phyloP scores from a whole-genome alignment of 2,329 filamentous ascomycete species.

The Domatiomyces globalis region DNA sequence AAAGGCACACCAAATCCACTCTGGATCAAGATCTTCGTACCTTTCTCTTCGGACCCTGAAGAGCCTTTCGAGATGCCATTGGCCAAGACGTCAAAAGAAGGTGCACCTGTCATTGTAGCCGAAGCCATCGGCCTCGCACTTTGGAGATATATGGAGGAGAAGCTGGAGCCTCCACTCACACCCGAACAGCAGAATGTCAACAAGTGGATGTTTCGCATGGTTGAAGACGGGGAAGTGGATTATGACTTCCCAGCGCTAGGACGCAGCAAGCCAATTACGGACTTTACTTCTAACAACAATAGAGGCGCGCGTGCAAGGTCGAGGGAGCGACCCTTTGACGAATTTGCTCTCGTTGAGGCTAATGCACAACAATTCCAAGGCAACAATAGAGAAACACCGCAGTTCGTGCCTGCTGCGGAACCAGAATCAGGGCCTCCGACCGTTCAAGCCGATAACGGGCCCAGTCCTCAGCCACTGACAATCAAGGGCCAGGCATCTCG shows the following conservation, averaged over 20 bases:
- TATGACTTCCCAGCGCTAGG: constrained; percentile 50
- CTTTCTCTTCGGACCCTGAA: constrained; percentile 42
- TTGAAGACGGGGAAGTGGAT: constrained; percentile 53
- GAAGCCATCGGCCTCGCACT: constrained; percentile 50
- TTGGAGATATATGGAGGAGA: constrained; percentile 48
- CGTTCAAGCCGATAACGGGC: constrained; percentile 1
- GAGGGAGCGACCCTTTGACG: constrained; percentile 51
- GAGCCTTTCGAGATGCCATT: constrained; percentile 46
- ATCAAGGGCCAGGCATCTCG: constrained; percentile 18
- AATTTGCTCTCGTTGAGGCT: constrained; percentile 51
- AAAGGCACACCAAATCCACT: constrained; percentile 47
- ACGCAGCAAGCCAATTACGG: constrained; percentile 43
- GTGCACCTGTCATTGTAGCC: constrained; percentile 40
- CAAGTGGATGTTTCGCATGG: constrained; percentile 52
- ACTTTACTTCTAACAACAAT: constrained; percentile 56
- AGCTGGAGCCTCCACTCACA: constrained; percentile 38
- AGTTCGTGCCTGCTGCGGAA: constrained; percentile 28
- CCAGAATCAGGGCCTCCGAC: constrained; percentile 21
- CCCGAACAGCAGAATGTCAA: constrained; percentile 44
- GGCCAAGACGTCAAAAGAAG: constrained; percentile 40
- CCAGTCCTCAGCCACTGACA: constrained; percentile 10
- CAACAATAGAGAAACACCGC: constrained; percentile 43
- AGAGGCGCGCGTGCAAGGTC: constrained; percentile 43
- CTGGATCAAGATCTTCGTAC: constrained; percentile 49
- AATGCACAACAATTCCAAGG: constrained; percentile 40